phyloP scores from a whole-genome alignment of 768 basidiomycete species.

The Auricularia auricula-judae region DNA sequence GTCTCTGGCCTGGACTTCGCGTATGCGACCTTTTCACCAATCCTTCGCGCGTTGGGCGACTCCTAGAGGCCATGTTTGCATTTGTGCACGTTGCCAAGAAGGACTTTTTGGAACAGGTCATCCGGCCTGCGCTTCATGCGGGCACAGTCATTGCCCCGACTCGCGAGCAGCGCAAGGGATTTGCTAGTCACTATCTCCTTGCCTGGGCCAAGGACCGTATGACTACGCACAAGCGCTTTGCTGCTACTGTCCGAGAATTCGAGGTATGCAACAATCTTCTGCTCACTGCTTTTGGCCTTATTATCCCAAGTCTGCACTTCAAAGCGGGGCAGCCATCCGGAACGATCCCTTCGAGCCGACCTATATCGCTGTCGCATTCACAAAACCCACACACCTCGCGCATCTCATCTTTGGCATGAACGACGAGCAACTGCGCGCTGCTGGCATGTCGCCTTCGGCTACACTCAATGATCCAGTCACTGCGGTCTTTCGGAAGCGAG shows the following conservation, averaged over 20 bases:
- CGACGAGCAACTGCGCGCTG: background rate
- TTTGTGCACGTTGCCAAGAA: background rate
- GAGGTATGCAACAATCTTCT: background rate
- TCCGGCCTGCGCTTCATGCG: background rate
- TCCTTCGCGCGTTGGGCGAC: background rate
- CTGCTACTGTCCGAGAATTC: background rate
- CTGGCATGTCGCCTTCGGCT: background rate
- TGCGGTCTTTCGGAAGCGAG: background rate
- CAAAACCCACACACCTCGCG: background rate
- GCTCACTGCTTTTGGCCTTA: background rate
- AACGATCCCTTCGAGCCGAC: background rate
- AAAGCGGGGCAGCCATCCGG: background rate
- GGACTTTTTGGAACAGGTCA: background rate
- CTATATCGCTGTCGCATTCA: background rate
- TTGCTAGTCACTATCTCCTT: background rate
- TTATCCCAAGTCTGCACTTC: background rate
- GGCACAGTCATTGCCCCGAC: background rate
- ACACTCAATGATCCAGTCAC: background rate
- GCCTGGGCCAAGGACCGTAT: background rate
- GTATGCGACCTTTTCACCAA: background rate
- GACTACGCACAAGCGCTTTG: background rate
- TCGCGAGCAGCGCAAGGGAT: background rate
- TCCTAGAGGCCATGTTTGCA: background rate
- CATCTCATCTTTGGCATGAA: background rate
- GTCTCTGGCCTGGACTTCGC: background rate